Evolutionary conservation across 2,329 filamentous ascomycete species (phyloP).

Genomic region (Cladosporium velox): DNA sequence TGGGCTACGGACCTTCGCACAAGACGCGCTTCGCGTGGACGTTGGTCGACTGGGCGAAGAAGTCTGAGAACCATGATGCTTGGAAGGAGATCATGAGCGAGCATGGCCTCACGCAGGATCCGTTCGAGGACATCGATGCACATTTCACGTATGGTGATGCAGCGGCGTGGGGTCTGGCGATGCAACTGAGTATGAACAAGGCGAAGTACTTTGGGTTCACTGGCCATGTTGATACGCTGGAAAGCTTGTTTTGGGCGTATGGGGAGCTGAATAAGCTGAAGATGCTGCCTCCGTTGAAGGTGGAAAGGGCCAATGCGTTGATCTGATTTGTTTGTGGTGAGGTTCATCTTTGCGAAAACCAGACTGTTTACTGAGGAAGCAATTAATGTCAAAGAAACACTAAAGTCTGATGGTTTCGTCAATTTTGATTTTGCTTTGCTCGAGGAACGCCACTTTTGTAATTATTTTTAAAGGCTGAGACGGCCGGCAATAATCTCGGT

Average conservation of each 20-base stretch:
- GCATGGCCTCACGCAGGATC: conserved; percentile 44
- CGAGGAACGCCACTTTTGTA: neutral
- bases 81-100: conserved; percentile 50
- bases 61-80: conserved; percentile 45
- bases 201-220: conserved; percentile 49
- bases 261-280: conserved; percentile 45
- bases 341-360: neutral
- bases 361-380: neutral
- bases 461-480: neutral
- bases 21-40: conserved; percentile 45
- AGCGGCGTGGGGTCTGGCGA: conserved; percentile 37
- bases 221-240: conserved; percentile 49
- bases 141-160: conserved; percentile 52
- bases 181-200: conserved; percentile 46
- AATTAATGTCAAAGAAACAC: neutral
- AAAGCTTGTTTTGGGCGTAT: conserved; percentile 47
- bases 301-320: conserved; percentile 30
- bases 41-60: conserved; percentile 50
- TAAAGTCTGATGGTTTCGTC: neutral
- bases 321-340: conserved; percentile 23
- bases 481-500: neutral
- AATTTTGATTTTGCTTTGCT: neutral
- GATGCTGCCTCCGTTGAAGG: conserved; percentile 45
- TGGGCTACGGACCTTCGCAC: conserved; percentile 48
- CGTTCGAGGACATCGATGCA: conserved; percentile 48